Evolutionary conservation across 331 rosid species (phyloP).

Genomic region (Erythrophleum ivorense): DNA sequence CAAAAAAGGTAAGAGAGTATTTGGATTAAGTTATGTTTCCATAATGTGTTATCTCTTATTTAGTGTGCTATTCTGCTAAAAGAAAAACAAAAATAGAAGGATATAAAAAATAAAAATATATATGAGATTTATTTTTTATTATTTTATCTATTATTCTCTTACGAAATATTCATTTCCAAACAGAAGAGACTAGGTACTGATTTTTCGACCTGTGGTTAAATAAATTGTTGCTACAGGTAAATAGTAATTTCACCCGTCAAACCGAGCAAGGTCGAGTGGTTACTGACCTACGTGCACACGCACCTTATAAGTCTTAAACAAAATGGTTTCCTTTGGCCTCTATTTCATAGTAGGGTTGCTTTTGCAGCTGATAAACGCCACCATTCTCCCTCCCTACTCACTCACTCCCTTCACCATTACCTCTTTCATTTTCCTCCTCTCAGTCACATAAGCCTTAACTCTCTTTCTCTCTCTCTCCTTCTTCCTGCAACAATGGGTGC

Average conservation of each 20-base stretch:
- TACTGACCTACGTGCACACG: background rate
- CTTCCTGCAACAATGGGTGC: constrained; percentile 77
- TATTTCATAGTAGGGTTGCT: constrained; percentile 57
- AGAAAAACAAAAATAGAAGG: too few relatives aligned
- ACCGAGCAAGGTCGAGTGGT: background rate
- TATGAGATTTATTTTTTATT: too few relatives aligned
- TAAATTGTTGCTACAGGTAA: background rate
- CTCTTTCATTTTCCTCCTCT: background rate
- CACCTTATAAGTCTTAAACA: background rate
- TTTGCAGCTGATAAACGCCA: constrained; percentile 73
- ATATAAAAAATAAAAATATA: too few relatives aligned
- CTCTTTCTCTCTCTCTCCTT: constrained; percentile 6
- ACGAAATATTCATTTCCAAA: too few relatives aligned
- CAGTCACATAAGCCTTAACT: constrained; percentile 8
- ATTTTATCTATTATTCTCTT: too few relatives aligned
- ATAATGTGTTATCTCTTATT: too few relatives aligned
- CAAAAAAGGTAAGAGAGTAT: too few relatives aligned
- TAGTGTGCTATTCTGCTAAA: too few relatives aligned
- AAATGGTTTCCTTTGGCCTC: background rate
- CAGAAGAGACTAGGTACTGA: too few relatives aligned
- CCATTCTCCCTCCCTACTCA: constrained; percentile 28
- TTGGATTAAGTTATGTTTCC: too few relatives aligned
- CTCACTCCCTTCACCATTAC: constrained; percentile 29
- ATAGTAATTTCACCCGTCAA: background rate
- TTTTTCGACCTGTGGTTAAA: background rate